A percentile compares a stretch with the other conserved stretches of the same genome.
Conservation (phyloP, 2,329 filamentous ascomycete species). For the Pseudogymnoascus pannorum region DNA sequence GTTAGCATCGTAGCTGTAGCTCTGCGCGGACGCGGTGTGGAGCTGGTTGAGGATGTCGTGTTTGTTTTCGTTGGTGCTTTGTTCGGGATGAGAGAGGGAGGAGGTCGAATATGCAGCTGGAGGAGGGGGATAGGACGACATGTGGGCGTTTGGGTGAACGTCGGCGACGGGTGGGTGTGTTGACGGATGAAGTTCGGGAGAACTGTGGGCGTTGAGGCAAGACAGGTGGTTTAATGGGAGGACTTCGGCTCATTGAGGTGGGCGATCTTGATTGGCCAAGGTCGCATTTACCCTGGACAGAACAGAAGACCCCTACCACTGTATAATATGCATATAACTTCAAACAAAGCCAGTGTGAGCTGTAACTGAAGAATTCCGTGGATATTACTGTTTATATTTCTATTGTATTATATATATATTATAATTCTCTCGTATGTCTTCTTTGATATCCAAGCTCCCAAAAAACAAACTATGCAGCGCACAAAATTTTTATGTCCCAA, state of each 20-base stretch:
- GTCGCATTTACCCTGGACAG: background rate
- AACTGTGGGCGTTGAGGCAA: background rate
- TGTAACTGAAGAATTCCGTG: background rate
- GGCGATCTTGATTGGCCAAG: background rate
- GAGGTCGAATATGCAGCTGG: background rate
- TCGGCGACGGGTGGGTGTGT: background rate
- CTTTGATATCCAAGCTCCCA: background rate
- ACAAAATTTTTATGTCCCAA: background rate
- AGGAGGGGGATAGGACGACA: conserved; percentile 1
- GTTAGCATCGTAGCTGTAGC: conserved; percentile 11
- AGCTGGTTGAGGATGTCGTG: background rate
- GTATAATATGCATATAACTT: background rate
- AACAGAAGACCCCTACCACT: background rate
- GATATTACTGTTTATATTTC: background rate
- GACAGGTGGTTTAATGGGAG: background rate
- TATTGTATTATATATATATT: conserved; percentile 4
- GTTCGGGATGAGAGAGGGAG: background rate
- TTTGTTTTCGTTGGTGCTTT: background rate
- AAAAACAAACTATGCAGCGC: background rate
- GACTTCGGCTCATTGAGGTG: background rate
- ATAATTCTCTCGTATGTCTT: background rate
- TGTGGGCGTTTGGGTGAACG: conserved; percentile 2
- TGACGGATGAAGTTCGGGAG: conserved; percentile 6
- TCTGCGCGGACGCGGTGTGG: background rate
- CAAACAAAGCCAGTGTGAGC: background rate